Evolutionary conservation across 306 rosid species (phyloP).

Genomic region (Begonia fuchsioides): DNA sequence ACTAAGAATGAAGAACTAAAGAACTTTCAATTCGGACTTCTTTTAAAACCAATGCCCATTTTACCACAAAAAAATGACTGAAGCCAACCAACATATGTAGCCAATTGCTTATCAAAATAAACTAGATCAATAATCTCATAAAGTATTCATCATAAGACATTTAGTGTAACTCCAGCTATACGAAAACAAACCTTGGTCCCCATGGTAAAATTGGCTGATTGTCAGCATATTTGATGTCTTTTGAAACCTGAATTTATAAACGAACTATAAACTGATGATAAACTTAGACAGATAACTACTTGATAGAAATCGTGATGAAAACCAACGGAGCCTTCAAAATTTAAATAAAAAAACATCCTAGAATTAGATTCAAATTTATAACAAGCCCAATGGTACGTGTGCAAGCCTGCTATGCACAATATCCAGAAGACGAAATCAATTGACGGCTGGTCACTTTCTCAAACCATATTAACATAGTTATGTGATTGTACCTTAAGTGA

Average conservation of each 20-base stretch:
- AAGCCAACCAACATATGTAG: no score
- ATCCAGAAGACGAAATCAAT: no score
- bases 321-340: background rate
- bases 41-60: background rate
- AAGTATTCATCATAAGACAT: background rate
- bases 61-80: background rate
- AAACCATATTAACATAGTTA: background rate
- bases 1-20: background rate
- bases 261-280: no score
- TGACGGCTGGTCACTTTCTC: no score
- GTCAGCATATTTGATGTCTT: slow-evolving; percentile 93
- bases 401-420: no score
- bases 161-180: slow-evolving; percentile 10
- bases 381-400: no score
- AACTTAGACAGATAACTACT: slow-evolving; percentile 2
- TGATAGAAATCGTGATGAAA: slow-evolving; percentile 2
- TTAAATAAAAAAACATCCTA: background rate
- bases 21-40: background rate
- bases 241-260: slow-evolving; percentile 57
- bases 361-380: no score
- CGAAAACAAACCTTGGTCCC: slow-evolving; percentile 82
- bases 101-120: no score
- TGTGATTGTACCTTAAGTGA: slow-evolving; percentile 45
- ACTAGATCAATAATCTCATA: no score
- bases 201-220: slow-evolving; percentile 91